Evolutionary conservation across 2,329 filamentous ascomycete genomes (phyloP), one percentile per base, ranked within the genome.

Genomic region (Aspergillus novofumigatus): DNA sequence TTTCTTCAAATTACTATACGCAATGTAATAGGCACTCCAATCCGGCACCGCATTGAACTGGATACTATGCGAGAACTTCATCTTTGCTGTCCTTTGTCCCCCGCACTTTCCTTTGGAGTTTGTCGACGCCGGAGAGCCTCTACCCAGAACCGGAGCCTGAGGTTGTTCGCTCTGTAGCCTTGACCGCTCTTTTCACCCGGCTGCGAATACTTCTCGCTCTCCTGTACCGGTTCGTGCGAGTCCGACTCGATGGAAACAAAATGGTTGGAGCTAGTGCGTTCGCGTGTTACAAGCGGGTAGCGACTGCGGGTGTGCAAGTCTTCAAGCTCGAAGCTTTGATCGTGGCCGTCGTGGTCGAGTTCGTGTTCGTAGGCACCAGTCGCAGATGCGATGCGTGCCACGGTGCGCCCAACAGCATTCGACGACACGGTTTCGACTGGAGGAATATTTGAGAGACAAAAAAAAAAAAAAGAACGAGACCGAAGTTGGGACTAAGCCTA

Each of bases 11-110:
- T 97, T 97, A 79, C 92, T 97, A 77, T 99, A 99, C 59, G 92
- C 90, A 71, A 99, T 95, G 77, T 99, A 99, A 76, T 97, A 87
- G 69, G 88, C 92, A 80, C 91, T 97, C 94, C 94, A 99, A 77
- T 99, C 94, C n/a, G 94, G 94, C 67, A 99, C 94, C 62, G 94
- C 92, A 80, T 99, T 99, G 80, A 99, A 99, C 81, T 99, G 94
- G 67, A 99, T 88, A 77, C 93, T 97, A 75, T 99, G 94, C 20
- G 93, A 97, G 82, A 99, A 99, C 87, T 97, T 97, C 94, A 99
- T 99, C 72, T 91, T 90, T 86, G 89, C 87, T 64, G 81, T 84
- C 66, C 87, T 81, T 29, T 29, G 28, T 67, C 90, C 60, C 56
- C 29, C 47, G 29, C 29, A 14, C 29, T 35, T 35, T 14, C 11